Evolutionary conservation across 2,329 filamentous ascomycete species (phyloP), one percentile per base, ranked within the genome.

Genomic region (Xenoacremonium recifei): DNA sequence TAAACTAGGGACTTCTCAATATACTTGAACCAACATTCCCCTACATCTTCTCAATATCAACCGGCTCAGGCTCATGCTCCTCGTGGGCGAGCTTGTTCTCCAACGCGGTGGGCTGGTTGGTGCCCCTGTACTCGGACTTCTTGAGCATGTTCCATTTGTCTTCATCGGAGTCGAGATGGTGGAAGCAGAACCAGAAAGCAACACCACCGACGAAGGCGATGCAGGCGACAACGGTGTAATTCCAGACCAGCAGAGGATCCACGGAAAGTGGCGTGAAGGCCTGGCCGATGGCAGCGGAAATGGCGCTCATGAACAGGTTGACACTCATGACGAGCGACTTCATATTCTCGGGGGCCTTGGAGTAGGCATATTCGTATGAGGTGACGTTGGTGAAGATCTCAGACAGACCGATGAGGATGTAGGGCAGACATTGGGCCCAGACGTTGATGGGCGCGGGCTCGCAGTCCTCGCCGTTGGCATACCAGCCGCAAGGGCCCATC

Each of bases 301-400:
- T 73, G 43, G 85, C 85, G 21, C 73, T 82, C 75, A 80, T 88
- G 69, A 86, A 83, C 29, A 89, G 73, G 58, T 82, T 82, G 55
- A 89, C 71, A 16, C 79, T 78, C 64, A 78, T 75, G 54, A 91
- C 84, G n/a, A 90, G 73, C 2, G 82, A 86, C 51, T 85, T 83
- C 87, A 91, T 91, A 70, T 89, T 89, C 57, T 77, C 80, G 19
- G 87, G 87, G 0, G 85, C 85, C 66, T 89, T 88, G 61, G 82
- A 84, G 69, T 82, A 90, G 23, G 87, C 87, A 50, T 88, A 89
- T 61, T 89, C 86, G 50, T 86, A 79, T 2, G 81, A 82, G 13
- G 75, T 76, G 44, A 77, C 73, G 55, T 76, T 76, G 49, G 74
- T 70, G 51, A 78, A 71, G 40, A 78, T 74, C 63, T 79, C 75